A percentile compares a stretch with the other conserved stretches of the same genome.
phyloP scores from a whole-genome alignment of 257 asterid species.

The Scutellaria galericulata region DNA sequence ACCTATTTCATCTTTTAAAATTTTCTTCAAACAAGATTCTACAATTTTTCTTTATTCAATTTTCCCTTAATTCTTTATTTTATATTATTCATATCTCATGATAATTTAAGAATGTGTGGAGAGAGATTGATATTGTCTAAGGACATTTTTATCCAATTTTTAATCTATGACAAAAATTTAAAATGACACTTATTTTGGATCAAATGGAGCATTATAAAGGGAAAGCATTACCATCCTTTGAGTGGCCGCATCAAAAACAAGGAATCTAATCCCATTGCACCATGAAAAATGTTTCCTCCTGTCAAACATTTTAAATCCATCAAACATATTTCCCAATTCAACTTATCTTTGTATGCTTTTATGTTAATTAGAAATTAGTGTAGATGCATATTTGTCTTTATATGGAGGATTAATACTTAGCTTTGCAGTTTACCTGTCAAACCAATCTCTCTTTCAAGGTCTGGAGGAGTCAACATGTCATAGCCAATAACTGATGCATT shows the following conservation, averaged over 20 bases:
- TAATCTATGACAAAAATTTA: too few species aligned
- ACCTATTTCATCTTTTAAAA: too few species aligned
- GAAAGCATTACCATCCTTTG: constrained; percentile 77
- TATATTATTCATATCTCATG: too few species aligned
- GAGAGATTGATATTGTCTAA: too few species aligned
- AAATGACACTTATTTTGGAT: too few species aligned
- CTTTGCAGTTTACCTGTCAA: constrained; percentile 66
- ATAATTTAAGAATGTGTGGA: too few species aligned
- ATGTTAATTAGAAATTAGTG: neutral
- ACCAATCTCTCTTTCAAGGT: constrained; percentile 87
- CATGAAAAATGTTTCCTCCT: constrained; percentile 98
- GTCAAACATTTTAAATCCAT: constrained; percentile 28
- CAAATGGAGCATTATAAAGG: too few species aligned
- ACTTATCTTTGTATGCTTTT: constrained; percentile 4
- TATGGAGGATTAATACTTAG: neutral
- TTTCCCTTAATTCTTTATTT: too few species aligned
- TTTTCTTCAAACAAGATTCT: too few species aligned
- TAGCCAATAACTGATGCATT: constrained; percentile 79
- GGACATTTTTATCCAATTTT: too few species aligned
- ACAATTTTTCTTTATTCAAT: too few species aligned
- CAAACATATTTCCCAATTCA: neutral
- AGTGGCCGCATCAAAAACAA: constrained; percentile 93
- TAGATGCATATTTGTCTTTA: neutral
- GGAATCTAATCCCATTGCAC: constrained; percentile 92
- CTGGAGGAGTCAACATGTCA: constrained; percentile 98